These are phyloP conservation scores for Ustilago tritici DNA, from an alignment of 1,284 basidiomycete species.

Conservation along the genomic window DNA sequence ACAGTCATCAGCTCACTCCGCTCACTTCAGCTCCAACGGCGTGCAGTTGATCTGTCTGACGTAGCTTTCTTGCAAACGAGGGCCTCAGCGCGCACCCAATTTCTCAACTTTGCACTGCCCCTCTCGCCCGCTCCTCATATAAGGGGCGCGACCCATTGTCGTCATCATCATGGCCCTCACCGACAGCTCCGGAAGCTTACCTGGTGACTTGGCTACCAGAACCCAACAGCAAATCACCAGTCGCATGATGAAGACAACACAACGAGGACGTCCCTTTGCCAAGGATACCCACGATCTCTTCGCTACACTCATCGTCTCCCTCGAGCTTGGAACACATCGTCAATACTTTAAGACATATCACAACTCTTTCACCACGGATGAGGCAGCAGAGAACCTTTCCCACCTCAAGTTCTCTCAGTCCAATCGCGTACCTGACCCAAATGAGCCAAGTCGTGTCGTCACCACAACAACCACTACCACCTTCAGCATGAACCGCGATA, in stretches of 20 bases:
- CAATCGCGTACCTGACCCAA: conserved; percentile 95
- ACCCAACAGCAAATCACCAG: conserved; percentile 64
- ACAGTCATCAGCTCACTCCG: neutral
- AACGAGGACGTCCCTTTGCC: conserved; percentile 59
- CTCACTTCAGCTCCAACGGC: neutral
- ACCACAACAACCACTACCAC: conserved; percentile 99
- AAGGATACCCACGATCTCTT: conserved; percentile 97
- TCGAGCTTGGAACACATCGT: conserved; percentile 87
- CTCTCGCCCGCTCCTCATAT: conserved; percentile 16
- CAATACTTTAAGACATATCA: conserved; percentile 95
- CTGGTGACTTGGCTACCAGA: conserved; percentile 49
- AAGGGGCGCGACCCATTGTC: neutral
- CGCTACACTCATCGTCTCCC: conserved; percentile 93
- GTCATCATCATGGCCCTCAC: conserved; percentile 35
- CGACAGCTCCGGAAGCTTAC: conserved; percentile 49
- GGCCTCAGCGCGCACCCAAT: neutral
- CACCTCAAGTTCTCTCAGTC: conserved; percentile 99
- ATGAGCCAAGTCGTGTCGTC: conserved; percentile 94
- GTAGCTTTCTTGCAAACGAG: neutral
- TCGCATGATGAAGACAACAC: conserved; percentile 67
- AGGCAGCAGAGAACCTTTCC: conserved; percentile 91
- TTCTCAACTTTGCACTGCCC: neutral
- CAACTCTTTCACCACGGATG: conserved; percentile 96
- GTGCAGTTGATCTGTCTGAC: neutral
- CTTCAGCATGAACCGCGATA: conserved; percentile 98